Evolutionary conservation across 768 basidiomycete species (phyloP).

Genomic region (Mycena crocata): DNA sequence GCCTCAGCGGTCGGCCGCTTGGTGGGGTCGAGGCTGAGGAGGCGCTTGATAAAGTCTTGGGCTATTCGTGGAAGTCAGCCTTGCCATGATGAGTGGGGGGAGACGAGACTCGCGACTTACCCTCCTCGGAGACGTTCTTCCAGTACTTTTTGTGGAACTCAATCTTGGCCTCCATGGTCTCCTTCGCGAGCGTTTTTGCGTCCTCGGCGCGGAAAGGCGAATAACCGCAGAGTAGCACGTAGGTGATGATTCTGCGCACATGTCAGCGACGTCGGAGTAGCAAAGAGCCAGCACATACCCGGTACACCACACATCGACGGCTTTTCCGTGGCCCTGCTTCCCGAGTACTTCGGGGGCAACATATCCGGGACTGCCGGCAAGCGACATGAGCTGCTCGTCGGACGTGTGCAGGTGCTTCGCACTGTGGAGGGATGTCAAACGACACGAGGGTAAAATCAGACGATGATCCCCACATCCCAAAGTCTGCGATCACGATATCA

Average conservation of each 20-base stretch:
- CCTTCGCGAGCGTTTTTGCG: conserved; percentile 75
- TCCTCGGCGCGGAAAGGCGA: conserved; percentile 93
- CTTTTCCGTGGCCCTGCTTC: conserved; percentile 88
- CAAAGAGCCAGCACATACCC: conserved; percentile 66
- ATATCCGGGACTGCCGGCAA: conserved; percentile 90
- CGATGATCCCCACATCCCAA: conserved; percentile 82
- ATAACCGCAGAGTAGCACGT: conserved; percentile 95
- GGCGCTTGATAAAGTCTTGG: conserved; percentile 81
- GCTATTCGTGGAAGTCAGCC: conserved; percentile 59
- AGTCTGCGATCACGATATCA: conserved; percentile 96
- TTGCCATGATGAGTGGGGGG: not conserved
- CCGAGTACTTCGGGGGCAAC: conserved; percentile 91
- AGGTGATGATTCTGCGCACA: conserved; percentile 83
- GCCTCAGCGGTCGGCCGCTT: conserved; percentile 79
- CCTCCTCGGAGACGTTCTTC: conserved; percentile 86
- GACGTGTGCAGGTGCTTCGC: conserved; percentile 84
- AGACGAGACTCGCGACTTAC: too few relatives aligned
- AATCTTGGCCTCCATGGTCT: conserved; percentile 87
- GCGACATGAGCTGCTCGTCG: conserved; percentile 74
- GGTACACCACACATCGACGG: conserved; percentile 94
- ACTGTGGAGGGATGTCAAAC: conserved; percentile 49
- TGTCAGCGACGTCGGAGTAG: not conserved
- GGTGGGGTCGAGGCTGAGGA: conserved; percentile 78
- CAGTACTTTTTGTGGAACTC: conserved; percentile 96
- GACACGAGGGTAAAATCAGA: not conserved